phyloP scores from a whole-genome alignment of 352 stramenopile genomes.

The Globisporangium parvum region DNA sequence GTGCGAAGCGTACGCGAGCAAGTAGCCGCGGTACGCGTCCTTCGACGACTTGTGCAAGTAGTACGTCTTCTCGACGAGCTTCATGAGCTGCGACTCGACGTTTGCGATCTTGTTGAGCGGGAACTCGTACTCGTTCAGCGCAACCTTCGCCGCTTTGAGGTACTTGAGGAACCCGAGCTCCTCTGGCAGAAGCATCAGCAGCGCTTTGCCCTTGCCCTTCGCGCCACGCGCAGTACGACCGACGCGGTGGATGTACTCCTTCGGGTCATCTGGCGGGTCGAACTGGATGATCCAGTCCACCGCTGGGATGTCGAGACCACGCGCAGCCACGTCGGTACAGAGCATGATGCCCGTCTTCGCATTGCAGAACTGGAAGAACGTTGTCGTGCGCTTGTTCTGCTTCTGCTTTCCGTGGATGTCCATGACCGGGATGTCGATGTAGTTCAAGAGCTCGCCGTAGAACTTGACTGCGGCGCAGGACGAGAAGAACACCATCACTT shows the following conservation, averaged over 20 bases:
- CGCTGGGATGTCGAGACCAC: slow-evolving; percentile 95
- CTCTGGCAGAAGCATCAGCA: slow-evolving; percentile 97
- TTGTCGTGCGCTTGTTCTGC: slow-evolving; percentile 98
- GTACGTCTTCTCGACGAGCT: slow-evolving; percentile 99
- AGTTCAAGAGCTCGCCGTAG: slow-evolving; percentile 98
- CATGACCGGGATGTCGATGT: slow-evolving; percentile 98
- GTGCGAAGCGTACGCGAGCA: slow-evolving; percentile 97
- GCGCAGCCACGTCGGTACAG: slow-evolving; percentile 97
- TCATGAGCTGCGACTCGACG: slow-evolving; percentile 95
- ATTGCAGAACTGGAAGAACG: slow-evolving; percentile 99
- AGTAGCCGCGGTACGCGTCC: slow-evolving; percentile 97
- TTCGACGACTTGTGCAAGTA: slow-evolving; percentile 97
- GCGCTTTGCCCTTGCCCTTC: slow-evolving; percentile 88
- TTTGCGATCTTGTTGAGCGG: slow-evolving; percentile 96
- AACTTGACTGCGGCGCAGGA: slow-evolving; percentile 97
- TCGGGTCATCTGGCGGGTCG: slow-evolving; percentile 97
- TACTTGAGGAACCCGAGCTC: slow-evolving; percentile 98
- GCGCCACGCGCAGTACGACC: slow-evolving; percentile 84
- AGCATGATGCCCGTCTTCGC: slow-evolving; percentile 95
- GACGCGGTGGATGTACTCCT: slow-evolving; percentile 97
- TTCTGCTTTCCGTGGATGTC: slow-evolving; percentile 99
- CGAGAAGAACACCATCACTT: slow-evolving; percentile 96
- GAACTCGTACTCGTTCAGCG: slow-evolving; percentile 99
- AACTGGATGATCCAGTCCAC: slow-evolving; percentile 99
- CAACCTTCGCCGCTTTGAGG: slow-evolving; percentile 96